Evolutionary conservation across 1,139 yeast genomes (phyloP).

Genomic region (Saccharomyces hybrid): DNA sequence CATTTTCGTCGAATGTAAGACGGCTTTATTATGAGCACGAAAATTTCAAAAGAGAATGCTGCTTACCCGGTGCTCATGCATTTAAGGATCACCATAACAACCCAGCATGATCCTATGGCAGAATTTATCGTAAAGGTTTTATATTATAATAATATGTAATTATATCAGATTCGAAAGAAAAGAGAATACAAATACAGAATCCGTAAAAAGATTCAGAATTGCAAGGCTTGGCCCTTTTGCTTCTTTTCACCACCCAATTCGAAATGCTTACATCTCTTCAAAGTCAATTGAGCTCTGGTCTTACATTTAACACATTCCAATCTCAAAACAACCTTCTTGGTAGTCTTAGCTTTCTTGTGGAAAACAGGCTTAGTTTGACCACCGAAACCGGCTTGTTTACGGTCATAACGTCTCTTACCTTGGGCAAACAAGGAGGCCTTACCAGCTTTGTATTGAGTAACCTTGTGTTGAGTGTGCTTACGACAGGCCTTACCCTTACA

Average conservation of each 20-base stretch:
- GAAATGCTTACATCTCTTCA: conserved; percentile 99
- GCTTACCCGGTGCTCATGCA: neutral
- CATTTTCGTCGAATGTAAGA: neutral
- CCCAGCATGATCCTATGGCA: neutral
- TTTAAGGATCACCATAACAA: neutral
- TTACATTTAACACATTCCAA: conserved; percentile 98
- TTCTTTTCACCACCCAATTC: conserved; percentile 99
- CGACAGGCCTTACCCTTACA: conserved; percentile 99
- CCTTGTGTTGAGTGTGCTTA: conserved; percentile 99
- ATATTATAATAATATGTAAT: conserved; percentile 11
- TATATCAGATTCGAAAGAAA: conserved; percentile 10
- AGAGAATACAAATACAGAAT: conserved; percentile 20
- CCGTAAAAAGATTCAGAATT: conserved; percentile 51
- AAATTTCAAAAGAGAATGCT: neutral
- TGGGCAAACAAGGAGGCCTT: conserved; percentile 98
- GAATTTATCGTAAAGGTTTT: neutral
- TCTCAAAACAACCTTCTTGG: conserved; percentile 99
- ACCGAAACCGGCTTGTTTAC: conserved; percentile 99
- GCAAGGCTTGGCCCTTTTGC: conserved; percentile 99
- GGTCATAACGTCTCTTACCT: conserved; percentile 99
- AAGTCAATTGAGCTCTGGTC: conserved; percentile 96
- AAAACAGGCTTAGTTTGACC: conserved; percentile 99
- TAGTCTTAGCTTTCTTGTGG: conserved; percentile 99
- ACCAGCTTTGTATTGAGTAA: conserved; percentile 99
- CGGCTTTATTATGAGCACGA: too few species aligned